Evolutionary conservation across 2,329 filamentous ascomycete genomes (phyloP), one percentile per base, ranked within the genome.

Genomic region (Cordyceps militaris): DNA sequence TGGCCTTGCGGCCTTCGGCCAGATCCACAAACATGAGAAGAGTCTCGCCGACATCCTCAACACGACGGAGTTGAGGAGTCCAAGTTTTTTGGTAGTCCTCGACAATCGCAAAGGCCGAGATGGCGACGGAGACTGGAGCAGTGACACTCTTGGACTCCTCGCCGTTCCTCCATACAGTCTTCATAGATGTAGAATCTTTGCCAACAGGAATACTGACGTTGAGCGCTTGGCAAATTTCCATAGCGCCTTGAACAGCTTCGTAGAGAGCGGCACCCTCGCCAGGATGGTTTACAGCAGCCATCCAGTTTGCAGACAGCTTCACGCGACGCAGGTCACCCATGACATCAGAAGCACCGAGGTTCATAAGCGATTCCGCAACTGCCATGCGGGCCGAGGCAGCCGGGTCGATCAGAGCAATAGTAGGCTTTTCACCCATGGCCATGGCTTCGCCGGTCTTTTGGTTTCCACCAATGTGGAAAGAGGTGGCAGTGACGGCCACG

Each of bases 111-210:
- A 97, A 97, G 1, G 94, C 90, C 5, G 94, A 91, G 64, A 97
- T 91, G 57, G 97, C 86, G 6, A 96, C 81, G 1, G 93, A 96
- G 65, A 97, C 83, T 1, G 94, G 94, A 4, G 94, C 90, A 38
- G 91, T 97, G 51, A 97, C 93, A 63, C 92, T 92, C 75, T 89
- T 94, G 14, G 80, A 74, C 61, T 88, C 80, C 19, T 81, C 76
- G 61, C 78, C 76, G 63, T 93, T 88, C 67, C 85, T 88, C 94
- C 94, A 97, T 57, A 91, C 91, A 66, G 95, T 93, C 79, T 97
- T 97, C 94, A 99, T 97, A 3, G 92, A 97, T 73, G 95, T 96
- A 0, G 93, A 97, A 71, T 99, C 94, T 74, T 99, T 97, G 57
- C 94, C 94, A 9, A 97, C 94, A 4, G 94, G 94, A 60, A 99